phyloP scores from a whole-genome alignment of 305 asterid species.

The Fraxinus albicans region DNA sequence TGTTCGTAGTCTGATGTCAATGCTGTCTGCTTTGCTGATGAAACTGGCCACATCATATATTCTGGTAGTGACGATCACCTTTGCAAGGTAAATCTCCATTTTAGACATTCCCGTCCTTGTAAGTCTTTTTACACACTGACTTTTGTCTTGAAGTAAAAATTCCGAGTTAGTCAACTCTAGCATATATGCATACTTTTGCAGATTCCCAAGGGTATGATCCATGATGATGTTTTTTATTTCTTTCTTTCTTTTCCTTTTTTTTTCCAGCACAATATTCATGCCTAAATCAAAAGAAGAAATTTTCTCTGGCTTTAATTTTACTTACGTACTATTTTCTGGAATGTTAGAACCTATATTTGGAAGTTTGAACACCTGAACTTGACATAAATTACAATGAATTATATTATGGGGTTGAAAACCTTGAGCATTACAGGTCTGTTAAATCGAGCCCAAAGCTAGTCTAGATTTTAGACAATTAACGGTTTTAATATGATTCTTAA shows the following conservation, averaged over 20 bases:
- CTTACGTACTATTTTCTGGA: background rate
- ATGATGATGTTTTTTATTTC: background rate
- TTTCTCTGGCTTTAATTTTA: background rate
- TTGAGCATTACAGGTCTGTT: background rate
- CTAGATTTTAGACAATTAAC: background rate
- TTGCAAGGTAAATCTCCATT: conserved; percentile 65
- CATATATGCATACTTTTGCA: background rate
- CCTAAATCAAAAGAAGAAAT: background rate
- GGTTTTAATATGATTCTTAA: background rate
- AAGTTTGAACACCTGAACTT: background rate
- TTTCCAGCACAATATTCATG: background rate
- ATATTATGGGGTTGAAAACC: background rate
- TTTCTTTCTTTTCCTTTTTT: background rate
- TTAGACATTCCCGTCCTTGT: background rate
- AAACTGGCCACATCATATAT: conserved; percentile 83
- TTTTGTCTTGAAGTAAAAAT: background rate
- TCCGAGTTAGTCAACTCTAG: background rate
- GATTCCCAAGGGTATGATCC: background rate
- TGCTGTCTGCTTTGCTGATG: conserved; percentile 98
- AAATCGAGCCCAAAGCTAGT: background rate
- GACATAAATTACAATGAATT: background rate
- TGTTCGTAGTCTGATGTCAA: conserved; percentile 89
- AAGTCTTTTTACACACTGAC: background rate
- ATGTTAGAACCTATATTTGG: background rate
- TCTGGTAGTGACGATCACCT: conserved; percentile 96